Base-by-base conservation (phyloP, 495 filamentous ascomycete genomes). In the Aspergillus nanangensis region DNA sequence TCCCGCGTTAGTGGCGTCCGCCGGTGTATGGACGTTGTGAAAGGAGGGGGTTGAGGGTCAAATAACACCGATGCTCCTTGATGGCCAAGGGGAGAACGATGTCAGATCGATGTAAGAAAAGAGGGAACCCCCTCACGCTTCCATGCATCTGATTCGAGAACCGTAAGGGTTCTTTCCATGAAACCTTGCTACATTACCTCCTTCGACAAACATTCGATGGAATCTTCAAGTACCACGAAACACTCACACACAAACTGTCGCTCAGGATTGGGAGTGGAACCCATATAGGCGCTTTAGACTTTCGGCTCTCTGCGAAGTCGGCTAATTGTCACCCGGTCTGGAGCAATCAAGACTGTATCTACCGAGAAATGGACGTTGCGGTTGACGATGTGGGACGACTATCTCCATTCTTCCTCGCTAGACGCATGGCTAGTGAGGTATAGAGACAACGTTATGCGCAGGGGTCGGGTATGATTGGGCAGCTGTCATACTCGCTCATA, bases 1-100 rank as follows among this genome's bases (percentile, higher is more conserved):
- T 60, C 58, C 55, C 60, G 59, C 56, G 37, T 59, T 64, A 55
- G 60, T 38, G 57, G 36, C 10, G 24, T 32, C n/a, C 48, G 45
- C 54, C 45, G 45, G 53, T 37, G 38, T 45, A 19, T 51, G 23
- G 31, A 48, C 35, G 38, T 57, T 37, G 42, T 48, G 31, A 39
- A 36, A 40, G 51, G 34, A 36, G n/a, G n/a, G n/a, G n/a, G n/a
- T n/a, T n/a, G n/a, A n/a, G n/a, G n/a, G n/a, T n/a, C n/a, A n/a
- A n/a, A n/a, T n/a, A n/a, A n/a, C n/a, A n/a, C n/a, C n/a, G n/a
- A n/a, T n/a, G n/a, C n/a, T n/a, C n/a, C n/a, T n/a, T n/a, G n/a
- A n/a, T n/a, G n/a, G n/a, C n/a, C n/a, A n/a, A n/a, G n/a, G n/a
- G n/a, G n/a, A n/a, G n/a, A n/a, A n/a, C n/a, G n/a, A n/a, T n/a